Base-by-base conservation (phyloP, 1,139 yeast species). In the Debaryomyces fabryi region DNA sequence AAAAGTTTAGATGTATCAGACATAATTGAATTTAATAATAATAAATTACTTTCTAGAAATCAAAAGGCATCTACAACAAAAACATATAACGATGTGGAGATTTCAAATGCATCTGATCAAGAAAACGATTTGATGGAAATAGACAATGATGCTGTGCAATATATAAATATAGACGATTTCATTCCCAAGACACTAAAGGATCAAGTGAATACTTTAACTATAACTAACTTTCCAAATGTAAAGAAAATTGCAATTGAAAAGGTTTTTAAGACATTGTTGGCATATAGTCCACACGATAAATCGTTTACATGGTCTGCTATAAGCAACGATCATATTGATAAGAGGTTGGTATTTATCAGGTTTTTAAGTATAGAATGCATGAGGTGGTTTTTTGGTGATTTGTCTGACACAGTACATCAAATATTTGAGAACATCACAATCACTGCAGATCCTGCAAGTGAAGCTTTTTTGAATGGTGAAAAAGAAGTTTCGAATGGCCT, bases 151-250 rank as follows among this genome's bases (percentile, higher is more conserved):
- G 48, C 58, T 8, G 45, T 39, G 1, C 48, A 49, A 8, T 38
- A 29, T 30, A 53, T 63, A 3, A 68, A 64, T 0, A 59, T 77
- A 12, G 58, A 60, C 6, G 49, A 51, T 1, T 64, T 76, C 23
- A 49, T 53, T 3, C 78, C 79, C 0, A 49, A 49, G 3, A 70
- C 65, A 39, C 54, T 73, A 42, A 64, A 65, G 29, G 71, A 76
- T 24, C 81, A 79, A 50, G 48, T 76, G 3, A 56, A 67, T 45
- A 67, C 74, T 6, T 60, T 77, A 3, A 58, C 68, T 1, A 55
- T 78, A 7, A 63, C 63, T 30, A 63, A 64, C 42, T 69, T 76
- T 48, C 76, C 78, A 4, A 58, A 59, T 27, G 51, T 76, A 8
- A 60, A 65, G 49, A 57, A 53, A 29, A 51, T 56, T 6, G 59